phyloP scores from a whole-genome alignment of 73 alveolate genomes.

The Stentor coeruleus region DNA sequence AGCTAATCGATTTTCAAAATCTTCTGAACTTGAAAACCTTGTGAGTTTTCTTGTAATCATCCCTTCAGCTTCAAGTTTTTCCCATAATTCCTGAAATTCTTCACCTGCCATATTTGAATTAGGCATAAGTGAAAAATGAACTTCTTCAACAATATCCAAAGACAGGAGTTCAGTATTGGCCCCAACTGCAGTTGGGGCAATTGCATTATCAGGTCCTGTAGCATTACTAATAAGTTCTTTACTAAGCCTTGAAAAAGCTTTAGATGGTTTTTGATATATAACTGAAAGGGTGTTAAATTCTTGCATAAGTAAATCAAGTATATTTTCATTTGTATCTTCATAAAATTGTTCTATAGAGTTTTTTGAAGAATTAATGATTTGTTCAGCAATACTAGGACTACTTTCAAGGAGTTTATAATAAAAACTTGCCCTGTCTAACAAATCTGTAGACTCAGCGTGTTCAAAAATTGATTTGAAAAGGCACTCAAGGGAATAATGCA shows the following conservation, averaged over 20 bases:
- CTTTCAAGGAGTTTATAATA: conserved; percentile 53
- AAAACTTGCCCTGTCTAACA: conserved; percentile 51
- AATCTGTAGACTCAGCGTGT: conserved; percentile 43
- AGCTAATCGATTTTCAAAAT: conserved; percentile 32
- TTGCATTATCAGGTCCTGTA: neutral
- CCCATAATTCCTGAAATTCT: conserved; percentile 20
- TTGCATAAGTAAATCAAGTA: conserved; percentile 32
- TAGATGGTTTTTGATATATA: conserved; percentile 48
- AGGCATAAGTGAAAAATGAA: neutral
- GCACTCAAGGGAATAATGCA: conserved; percentile 42
- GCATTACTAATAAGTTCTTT: neutral
- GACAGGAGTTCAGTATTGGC: neutral
- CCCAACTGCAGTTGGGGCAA: neutral
- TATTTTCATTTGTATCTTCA: conserved; percentile 47
- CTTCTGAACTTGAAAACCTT: neutral
- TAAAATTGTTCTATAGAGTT: conserved; percentile 32
- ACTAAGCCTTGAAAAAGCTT: conserved; percentile 34
- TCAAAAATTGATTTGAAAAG: conserved; percentile 38
- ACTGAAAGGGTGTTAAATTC: conserved; percentile 56
- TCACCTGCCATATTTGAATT: conserved; percentile 3
- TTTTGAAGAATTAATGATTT: conserved; percentile 30
- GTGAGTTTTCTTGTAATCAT: neutral
- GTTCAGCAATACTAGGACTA: conserved; percentile 42
- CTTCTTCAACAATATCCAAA: neutral
- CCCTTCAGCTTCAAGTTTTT: neutral